phyloP scores from a whole-genome alignment of 306 rosid species.

The Luffa aegyptiaca region DNA sequence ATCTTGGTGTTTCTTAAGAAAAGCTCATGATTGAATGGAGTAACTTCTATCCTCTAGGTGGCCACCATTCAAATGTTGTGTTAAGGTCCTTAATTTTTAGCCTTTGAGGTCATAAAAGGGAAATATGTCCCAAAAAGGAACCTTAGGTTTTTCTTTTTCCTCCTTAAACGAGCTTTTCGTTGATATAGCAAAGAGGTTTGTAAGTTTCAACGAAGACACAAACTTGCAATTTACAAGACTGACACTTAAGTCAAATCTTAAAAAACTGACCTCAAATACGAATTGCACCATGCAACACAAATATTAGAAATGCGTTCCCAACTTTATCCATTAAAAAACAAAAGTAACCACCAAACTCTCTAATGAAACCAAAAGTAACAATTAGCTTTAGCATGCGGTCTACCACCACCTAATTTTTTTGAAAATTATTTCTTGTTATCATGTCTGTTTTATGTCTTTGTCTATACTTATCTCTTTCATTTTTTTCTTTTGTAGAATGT shows the following conservation, averaged over 20 bases:
- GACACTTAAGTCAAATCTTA: background rate
- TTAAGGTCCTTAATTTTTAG: background rate
- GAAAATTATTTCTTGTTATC: background rate
- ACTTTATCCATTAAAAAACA: background rate
- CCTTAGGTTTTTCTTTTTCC: no score
- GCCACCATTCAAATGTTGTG: background rate
- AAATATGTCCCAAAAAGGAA: no score
- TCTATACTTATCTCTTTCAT: background rate
- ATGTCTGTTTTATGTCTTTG: background rate
- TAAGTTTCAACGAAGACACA: background rate
- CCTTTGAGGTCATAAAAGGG: background rate
- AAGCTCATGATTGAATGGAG: background rate
- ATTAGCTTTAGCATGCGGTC: background rate
- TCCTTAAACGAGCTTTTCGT: background rate
- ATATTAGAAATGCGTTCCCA: background rate
- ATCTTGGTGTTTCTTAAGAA: background rate
- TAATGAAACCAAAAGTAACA: background rate
- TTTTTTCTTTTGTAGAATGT: background rate
- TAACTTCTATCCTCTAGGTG: background rate
- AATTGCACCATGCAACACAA: background rate
- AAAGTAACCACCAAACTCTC: background rate
- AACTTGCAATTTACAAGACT: no score
- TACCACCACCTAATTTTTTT: background rate
- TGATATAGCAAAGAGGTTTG: background rate
- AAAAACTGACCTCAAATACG: background rate